phyloP scores from a whole-genome alignment of 306 rosid species.

The Ammopiptanthus mongolicus region DNA sequence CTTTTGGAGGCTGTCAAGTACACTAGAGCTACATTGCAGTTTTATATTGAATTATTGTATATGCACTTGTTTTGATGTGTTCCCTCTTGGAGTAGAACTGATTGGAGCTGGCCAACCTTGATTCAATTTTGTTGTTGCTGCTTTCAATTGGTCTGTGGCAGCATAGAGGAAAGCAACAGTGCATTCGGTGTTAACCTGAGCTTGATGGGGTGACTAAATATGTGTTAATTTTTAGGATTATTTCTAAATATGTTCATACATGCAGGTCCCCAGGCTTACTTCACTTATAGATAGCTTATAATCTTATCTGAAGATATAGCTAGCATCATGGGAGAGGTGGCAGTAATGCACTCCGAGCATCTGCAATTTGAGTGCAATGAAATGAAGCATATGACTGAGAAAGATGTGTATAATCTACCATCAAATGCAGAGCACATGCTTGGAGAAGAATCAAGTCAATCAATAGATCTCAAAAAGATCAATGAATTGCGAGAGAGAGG shows the following conservation, averaged over 20 bases:
- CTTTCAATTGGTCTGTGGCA: slow-evolving; percentile 52
- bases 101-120: slow-evolving; percentile 71
- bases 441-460: slow-evolving; percentile 30
- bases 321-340: slow-evolving; percentile 46
- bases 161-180: slow-evolving; percentile 52
- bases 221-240: slow-evolving; percentile 34
- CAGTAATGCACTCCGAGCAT: slow-evolving; percentile 34
- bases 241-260: slow-evolving; percentile 35
- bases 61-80: slow-evolving; percentile 53
- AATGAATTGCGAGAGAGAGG: slow-evolving; percentile 41
- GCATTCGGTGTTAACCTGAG: slow-evolving; percentile 43
- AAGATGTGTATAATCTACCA: slow-evolving; percentile 21
- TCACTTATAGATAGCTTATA: slow-evolving; percentile 23
- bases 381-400: slow-evolving; percentile 23
- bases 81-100: slow-evolving; percentile 49
- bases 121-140: slow-evolving; percentile 61
- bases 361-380: slow-evolving; percentile 36
- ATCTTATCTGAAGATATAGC: slow-evolving; percentile 22
- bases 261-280: slow-evolving; percentile 60
- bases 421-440: slow-evolving; percentile 22
- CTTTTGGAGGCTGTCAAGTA: slow-evolving; percentile 47
- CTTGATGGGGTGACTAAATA: slow-evolving; percentile 42
- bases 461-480: background rate
- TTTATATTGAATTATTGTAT: slow-evolving; percentile 38
- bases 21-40: slow-evolving; percentile 40